Evolutionary conservation across 768 basidiomycete genomes (phyloP).

Genomic region (Collybiopsis luxurians): DNA sequence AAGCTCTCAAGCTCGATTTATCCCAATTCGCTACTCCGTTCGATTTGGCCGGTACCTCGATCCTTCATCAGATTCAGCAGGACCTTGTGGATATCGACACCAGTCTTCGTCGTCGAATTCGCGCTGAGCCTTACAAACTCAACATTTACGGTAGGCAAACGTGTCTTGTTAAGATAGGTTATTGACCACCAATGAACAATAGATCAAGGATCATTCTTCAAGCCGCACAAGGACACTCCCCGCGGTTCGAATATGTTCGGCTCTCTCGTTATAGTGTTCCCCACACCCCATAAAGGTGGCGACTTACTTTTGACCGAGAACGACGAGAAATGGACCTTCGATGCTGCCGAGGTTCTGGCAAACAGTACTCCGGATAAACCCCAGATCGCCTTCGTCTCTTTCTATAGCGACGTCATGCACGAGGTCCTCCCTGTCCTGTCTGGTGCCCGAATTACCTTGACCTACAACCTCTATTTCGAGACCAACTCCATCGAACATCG

Average conservation of each 20-base stretch:
- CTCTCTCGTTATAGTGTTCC: constrained; percentile 37
- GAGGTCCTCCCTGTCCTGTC: constrained; percentile 37
- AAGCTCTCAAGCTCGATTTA: constrained; percentile 29
- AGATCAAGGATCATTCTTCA: constrained; percentile 34
- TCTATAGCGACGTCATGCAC: constrained; percentile 41
- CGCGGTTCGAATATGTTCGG: constrained; percentile 33
- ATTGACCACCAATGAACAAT: too few relatives aligned
- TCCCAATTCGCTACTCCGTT: constrained; percentile 7
- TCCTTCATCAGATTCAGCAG: background rate
- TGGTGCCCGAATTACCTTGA: constrained; percentile 39
- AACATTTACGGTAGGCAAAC: constrained; percentile 31
- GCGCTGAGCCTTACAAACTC: constrained; percentile 28
- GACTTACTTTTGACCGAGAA: constrained; percentile 22
- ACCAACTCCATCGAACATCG: too few relatives aligned
- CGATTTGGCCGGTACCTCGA: background rate
- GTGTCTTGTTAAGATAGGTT: too few relatives aligned
- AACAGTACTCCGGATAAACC: background rate
- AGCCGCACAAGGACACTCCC: constrained; percentile 37
- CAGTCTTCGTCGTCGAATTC: background rate
- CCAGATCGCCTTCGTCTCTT: constrained; percentile 31
- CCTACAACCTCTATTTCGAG: constrained; percentile 34
- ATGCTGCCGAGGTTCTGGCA: constrained; percentile 21
- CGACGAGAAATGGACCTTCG: constrained; percentile 25
- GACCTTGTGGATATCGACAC: background rate
- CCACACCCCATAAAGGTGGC: constrained; percentile 33